Evolutionary conservation across 2,329 filamentous ascomycete species (phyloP).

Genomic region (Cladophialophora yegresii): DNA sequence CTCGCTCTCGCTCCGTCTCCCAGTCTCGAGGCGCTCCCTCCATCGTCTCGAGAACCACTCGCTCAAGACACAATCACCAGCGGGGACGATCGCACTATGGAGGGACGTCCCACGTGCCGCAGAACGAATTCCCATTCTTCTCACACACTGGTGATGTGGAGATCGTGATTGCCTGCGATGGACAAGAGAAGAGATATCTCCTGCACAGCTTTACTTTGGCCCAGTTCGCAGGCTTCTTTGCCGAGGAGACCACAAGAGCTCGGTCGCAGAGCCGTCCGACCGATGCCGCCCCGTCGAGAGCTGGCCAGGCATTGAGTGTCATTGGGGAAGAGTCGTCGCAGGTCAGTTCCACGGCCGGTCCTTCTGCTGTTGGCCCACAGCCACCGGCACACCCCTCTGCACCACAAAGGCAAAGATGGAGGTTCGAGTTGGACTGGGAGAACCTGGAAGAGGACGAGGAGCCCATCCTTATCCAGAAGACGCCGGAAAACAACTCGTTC

Average conservation of each 20-base stretch:
- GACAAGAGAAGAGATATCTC: slow-evolving; percentile 78
- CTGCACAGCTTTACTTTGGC: slow-evolving; percentile 84
- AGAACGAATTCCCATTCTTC: slow-evolving; percentile 93
- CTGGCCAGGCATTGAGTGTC: slow-evolving; percentile 53
- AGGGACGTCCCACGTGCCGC: slow-evolving; percentile 69
- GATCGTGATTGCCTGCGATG: slow-evolving; percentile 71
- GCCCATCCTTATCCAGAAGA: slow-evolving; percentile 82
- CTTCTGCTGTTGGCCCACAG: not conserved
- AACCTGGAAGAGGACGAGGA: slow-evolving; percentile 67
- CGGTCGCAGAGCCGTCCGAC: slow-evolving; percentile 34
- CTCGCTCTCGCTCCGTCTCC: slow-evolving; percentile 37
- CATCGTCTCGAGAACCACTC: slow-evolving; percentile 64
- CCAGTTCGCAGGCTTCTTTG: slow-evolving; percentile 92
- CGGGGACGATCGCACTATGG: slow-evolving; percentile 80
- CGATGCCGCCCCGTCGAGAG: slow-evolving; percentile 36
- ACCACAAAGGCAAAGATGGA: slow-evolving; percentile 67
- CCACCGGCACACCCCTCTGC: slow-evolving; percentile 28
- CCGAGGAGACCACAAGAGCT: slow-evolving; percentile 69
- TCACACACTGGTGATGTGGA: slow-evolving; percentile 90
- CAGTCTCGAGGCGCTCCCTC: slow-evolving; percentile 57
- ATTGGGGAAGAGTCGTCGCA: slow-evolving; percentile 53
- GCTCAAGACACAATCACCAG: slow-evolving; percentile 60
- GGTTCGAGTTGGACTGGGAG: slow-evolving; percentile 82
- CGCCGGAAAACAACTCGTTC: slow-evolving; percentile 30
- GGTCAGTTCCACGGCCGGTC: slow-evolving; percentile 36